Evolutionary conservation across 768 basidiomycete genomes (phyloP), one percentile per base, ranked within the genome.

Genomic region (Russula earlei): DNA sequence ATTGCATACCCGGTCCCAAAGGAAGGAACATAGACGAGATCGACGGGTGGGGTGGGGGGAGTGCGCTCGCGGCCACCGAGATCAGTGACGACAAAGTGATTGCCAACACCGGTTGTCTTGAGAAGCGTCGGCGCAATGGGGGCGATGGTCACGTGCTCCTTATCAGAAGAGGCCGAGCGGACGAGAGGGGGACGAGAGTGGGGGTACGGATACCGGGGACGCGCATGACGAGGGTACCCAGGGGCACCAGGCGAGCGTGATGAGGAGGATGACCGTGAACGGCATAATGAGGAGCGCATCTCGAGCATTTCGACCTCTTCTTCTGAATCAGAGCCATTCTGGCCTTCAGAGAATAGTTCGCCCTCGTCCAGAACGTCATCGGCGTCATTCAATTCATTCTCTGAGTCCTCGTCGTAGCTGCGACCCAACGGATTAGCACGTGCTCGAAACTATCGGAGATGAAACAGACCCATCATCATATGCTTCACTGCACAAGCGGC

Each of bases 111-210:
- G 10, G 75, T 79, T 17, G 89, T 89, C 74, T 98, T 99, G 61
- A 98, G 76, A 44, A 89, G 78, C 5, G 96, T 94, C 5, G 85
- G 85, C 0, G 85, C 82, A 44, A 87, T 85, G 36, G 82, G 76
- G 12, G 83, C 83, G 52, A 87, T 87, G 10, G 85, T 86, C 60
- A 85, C 70, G 27, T 80, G 77, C 38, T 84, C 82, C 29, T 75
- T 68, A 54, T 77, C 72, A 42, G 65, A 49, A 2, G 71, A 71
- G 3, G 65, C 41, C 15, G 73, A 66, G 5, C 70, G 67, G 22
- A 65, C 36, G 25, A 67, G 67, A 9, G 73, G 59, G 19, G 67
- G 66, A 0, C 70, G 66, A 2, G 63, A 52, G 31, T 62, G 61
- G 36, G 64, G 41, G 8, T 60, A 55, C 9, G 60, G 41, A 6